Base-by-base conservation (phyloP, 2,329 filamentous ascomycete species). In the Coleophoma crateriformis region DNA sequence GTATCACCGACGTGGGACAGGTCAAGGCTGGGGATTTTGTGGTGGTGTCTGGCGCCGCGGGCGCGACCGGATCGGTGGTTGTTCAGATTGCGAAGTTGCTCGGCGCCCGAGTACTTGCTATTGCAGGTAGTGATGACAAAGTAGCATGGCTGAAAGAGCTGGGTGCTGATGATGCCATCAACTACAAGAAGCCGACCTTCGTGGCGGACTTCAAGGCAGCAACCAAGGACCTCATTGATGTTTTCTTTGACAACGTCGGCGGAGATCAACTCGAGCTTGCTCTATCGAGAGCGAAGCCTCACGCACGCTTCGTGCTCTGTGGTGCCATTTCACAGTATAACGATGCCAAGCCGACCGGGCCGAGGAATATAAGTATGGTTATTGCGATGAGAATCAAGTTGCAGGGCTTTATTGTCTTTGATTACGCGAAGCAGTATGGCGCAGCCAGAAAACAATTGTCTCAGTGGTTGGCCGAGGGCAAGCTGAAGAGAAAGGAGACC, bases 1-100 rank as follows among this genome's bases (percentile, higher is more conserved):
- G 87, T n/a, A 78, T 90, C 64, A 67, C 78, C 35, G 76, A 85
- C 50, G 78, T 90, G 39, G 86, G 79, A 3, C 71, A 84, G 45
- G 79, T 84, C 40, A 80, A 82, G 64, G 65, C 76, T 1, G 85
- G 85, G 4, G 84, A 90, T 53, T 81, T 84, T 2, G 85, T 90
- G 1, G 84, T 90, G 11, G 83, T 90, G 0, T 86, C 82, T 4
- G 87, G 85, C 5, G 87, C 87, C 1, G 87, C 87, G 0, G 87
- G 87, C 3, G 87, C 86, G 0, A 90, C 87, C 0, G 87, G 87
- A 2, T 84, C 78, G 59, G 78, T 90, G 1, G 86, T 81, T 0
- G 85, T 84, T 0, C 87, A 90, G 68, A 87, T 90, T 53, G 84
- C 84, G 20, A 88, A 87, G 71, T 69, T 88, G 49, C 79, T 81